These are phyloP conservation scores for Ceratocystis variospora DNA, from an alignment of 2,329 filamentous ascomycete species.

Conservation along the genomic window DNA sequence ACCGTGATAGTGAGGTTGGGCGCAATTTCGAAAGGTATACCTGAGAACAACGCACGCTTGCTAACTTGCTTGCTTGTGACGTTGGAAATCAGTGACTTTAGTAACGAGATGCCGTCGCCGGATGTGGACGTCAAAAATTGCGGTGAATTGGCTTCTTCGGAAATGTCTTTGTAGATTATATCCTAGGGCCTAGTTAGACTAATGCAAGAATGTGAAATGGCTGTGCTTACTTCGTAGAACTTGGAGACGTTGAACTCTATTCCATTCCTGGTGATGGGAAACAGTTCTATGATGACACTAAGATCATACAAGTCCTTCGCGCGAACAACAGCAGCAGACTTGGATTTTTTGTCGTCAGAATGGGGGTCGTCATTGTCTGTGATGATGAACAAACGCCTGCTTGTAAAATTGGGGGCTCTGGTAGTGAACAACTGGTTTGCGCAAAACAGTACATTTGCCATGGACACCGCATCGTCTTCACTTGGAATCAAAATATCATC, in stretches of 20 bases:
- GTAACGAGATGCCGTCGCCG: conserved; percentile 61
- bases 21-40: conserved; percentile 74
- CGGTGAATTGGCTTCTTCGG: conserved; percentile 46
- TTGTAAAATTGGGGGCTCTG: conserved; percentile 86
- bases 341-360: conserved; percentile 52
- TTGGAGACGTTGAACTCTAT: conserved; percentile 65
- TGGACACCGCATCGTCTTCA: conserved; percentile 49
- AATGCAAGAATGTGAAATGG: too few relatives aligned
- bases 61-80: conserved; percentile 83
- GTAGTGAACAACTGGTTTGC: conserved; percentile 95
- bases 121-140: conserved; percentile 50
- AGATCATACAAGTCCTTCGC: conserved; percentile 93
- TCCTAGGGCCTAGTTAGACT: conserved; percentile 40
- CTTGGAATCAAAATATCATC: conserved; percentile 53
- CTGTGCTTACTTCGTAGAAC: conserved; percentile 67
- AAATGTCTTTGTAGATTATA: conserved; percentile 72
- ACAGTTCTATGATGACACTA: conserved; percentile 81
- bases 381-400: conserved; percentile 83
- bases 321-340: conserved; percentile 65
- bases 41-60: conserved; percentile 73
- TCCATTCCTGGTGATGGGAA: conserved; percentile 59
- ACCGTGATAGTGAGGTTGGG: conserved; percentile 76
- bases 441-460: conserved; percentile 85
- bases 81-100: conserved; percentile 69
- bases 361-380: conserved; percentile 90